Evolutionary conservation across 371 early-diverging fungal species (phyloP), one percentile per base, ranked within the genome.

Genomic region (Apophysomyces trapeziformis): DNA sequence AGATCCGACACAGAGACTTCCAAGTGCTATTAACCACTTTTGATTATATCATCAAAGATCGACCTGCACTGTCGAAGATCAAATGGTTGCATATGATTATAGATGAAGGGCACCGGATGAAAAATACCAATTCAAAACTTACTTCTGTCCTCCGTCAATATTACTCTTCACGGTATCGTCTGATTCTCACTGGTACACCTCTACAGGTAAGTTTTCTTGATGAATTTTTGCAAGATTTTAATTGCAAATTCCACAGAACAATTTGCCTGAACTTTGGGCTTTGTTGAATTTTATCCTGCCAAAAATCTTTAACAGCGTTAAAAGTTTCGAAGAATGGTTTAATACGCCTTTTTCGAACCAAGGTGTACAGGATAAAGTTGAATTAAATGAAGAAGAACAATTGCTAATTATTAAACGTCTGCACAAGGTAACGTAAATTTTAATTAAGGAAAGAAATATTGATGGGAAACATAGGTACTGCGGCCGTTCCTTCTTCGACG

Each of bases 71-170:
- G 36, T 81, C 86, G 66, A 92, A 93, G 73, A 87, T 96, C 72
- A 92, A 94, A 71, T 99, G 97, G 96, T 82, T 94, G 26, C 92
- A 98, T 75, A 90, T 94, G 80, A 96, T 99, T 68, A 94, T 99
- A 68, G 99, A 99, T 76, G 99, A 99, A 81, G 99, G 99, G 37
- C 99, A 99, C 74, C 93, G 99, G 72, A 92, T 99, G 90, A 99
- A 99, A 83, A 99, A 99, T 73, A 80, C 90, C 57, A 85, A 94
- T 46, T 93, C 95, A 13, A 97, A 96, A 73, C 85, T 98, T 58
- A 89, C 95, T 14, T 69, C 77, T 14, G 93, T 92, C 21, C 77
- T 99, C 64, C 91, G 92, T 54, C 91, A 92, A 68, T 89, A 87
- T 75, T 96, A 99, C 74, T 81, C 84, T 35, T 89, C 93, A 7